phyloP scores from a whole-genome alignment of 352 stramenopile genomes.

The Pythium sukuiense region DNA sequence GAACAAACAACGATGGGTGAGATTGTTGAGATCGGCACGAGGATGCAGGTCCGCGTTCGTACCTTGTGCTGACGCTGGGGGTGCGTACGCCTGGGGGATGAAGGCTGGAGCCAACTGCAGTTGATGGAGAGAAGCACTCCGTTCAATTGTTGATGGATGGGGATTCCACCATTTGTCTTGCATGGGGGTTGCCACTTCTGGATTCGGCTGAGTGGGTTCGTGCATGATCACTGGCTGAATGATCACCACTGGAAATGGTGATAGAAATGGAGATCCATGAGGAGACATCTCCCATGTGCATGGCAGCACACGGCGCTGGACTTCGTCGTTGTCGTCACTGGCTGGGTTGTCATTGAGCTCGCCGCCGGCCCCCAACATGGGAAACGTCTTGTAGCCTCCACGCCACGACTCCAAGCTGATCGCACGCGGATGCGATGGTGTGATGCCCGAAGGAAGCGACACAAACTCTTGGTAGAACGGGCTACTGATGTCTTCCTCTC shows the following conservation, averaged over 20 bases:
- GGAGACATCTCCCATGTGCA: slow-evolving; percentile 57
- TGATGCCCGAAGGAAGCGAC: slow-evolving; percentile 54
- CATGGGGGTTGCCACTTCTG: not conserved
- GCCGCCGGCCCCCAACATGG: slow-evolving; percentile 13
- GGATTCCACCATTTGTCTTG: not conserved
- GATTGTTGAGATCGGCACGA: no score
- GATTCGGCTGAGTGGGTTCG: no score
- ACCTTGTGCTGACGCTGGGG: not conserved
- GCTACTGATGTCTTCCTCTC: slow-evolving; percentile 27
- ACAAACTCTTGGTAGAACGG: slow-evolving; percentile 58
- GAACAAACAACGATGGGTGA: not conserved
- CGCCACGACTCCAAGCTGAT: slow-evolving; percentile 13
- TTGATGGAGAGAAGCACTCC: not conserved
- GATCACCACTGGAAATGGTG: slow-evolving; percentile 49
- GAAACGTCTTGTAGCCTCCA: slow-evolving; percentile 56
- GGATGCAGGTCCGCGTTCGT: not conserved
- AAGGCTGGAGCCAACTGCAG: not conserved
- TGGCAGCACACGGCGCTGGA: slow-evolving; percentile 42
- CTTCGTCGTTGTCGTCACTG: not conserved
- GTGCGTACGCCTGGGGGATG: not conserved
- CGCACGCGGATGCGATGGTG: slow-evolving; percentile 36
- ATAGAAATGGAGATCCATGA: slow-evolving; percentile 53
- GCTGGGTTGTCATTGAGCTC: not conserved
- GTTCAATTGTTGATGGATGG: not conserved
- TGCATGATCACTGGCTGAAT: not conserved